phyloP scores from a whole-genome alignment of 2,329 filamentous ascomycete genomes.

The Scleromitrula shiraiana region DNA sequence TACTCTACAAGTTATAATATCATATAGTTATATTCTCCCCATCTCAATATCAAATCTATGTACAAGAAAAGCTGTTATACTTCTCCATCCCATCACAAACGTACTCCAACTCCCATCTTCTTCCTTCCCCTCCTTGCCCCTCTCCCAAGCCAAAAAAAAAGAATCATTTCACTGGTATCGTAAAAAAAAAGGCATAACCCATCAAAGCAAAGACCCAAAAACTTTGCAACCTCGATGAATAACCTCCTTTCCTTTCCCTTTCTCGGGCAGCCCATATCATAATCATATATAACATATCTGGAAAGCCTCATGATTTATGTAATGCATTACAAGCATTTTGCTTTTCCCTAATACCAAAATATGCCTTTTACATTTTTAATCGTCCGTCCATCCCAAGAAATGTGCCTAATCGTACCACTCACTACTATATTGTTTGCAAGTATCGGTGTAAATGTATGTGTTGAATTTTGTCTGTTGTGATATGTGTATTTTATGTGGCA shows the following conservation, averaged over 20 bases:
- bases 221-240: neutral
- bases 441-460: constrained; percentile 1
- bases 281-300: neutral
- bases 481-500: constrained; percentile 14
- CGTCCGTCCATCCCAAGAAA: neutral
- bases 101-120: neutral
- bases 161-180: neutral
- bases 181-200: neutral
- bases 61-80: no score
- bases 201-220: neutral
- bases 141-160: neutral
- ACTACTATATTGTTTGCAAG: neutral
- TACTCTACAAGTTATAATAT: no score
- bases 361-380: constrained; percentile 4
- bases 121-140: no score
- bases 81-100: neutral
- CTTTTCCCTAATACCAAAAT: constrained; percentile 5
- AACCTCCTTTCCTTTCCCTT: neutral
- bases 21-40: no score
- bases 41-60: neutral
- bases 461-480: neutral
- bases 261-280: neutral
- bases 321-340: no score
- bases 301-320: neutral
- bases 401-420: neutral